These are phyloP conservation scores for Teratosphaeria epicoccoides DNA, from an alignment of 2,329 filamentous ascomycete species.

Conservation along the genomic window DNA sequence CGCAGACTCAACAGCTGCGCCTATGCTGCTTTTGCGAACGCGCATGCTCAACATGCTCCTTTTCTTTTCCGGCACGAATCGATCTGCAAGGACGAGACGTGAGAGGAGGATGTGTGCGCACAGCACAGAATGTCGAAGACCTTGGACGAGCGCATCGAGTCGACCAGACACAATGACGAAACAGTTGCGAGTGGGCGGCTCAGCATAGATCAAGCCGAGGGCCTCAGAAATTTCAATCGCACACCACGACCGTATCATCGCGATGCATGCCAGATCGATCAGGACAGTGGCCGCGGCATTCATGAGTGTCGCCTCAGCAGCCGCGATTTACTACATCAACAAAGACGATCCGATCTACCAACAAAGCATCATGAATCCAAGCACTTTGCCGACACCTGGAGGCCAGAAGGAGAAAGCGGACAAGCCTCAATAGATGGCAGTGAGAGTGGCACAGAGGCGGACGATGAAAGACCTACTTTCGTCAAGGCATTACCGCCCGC, in stretches of 20 bases:
- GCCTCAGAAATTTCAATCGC: slow-evolving; percentile 10
- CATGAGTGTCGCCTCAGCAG: slow-evolving; percentile 9
- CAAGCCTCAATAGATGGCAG: slow-evolving; percentile 50
- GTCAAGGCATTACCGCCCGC: slow-evolving; percentile 77
- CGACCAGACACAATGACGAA: background rate
- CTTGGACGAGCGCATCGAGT: background rate
- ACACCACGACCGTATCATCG: slow-evolving; percentile 22
- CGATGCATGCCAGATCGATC: slow-evolving; percentile 14
- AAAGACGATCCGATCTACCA: slow-evolving; percentile 7
- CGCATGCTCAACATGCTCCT: background rate
- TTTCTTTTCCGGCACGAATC: background rate
- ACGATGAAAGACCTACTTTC: slow-evolving; percentile 69
- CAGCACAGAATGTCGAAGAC: background rate
- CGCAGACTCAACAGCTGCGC: background rate
- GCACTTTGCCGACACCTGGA: background rate
- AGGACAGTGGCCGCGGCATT: slow-evolving; percentile 8
- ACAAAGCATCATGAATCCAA: background rate
- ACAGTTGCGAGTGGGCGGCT: background rate
- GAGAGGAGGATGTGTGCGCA: background rate
- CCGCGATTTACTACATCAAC: slow-evolving; percentile 10
- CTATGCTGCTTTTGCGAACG: background rate
- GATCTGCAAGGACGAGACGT: background rate
- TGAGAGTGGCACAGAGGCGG: slow-evolving; percentile 88
- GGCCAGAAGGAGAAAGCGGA: slow-evolving; percentile 10
- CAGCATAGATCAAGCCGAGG: slow-evolving; percentile 10